A percentile compares a stretch with the other conserved stretches of the same genome.
Conservation (phyloP, 331 rosid genomes). For the Rosa hybrid region DNA sequence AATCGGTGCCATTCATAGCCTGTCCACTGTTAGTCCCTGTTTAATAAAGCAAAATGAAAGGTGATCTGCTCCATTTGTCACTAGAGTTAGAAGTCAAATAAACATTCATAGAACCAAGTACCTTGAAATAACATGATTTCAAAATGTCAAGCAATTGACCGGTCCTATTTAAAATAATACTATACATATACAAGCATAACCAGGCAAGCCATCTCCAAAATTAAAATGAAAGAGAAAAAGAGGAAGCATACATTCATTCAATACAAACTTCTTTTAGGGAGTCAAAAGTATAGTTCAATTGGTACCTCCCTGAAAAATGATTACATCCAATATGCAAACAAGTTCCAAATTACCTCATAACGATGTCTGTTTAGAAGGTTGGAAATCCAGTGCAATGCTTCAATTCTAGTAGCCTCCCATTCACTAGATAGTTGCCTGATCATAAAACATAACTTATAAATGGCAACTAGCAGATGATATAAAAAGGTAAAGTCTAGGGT, state of each 20-base stretch:
- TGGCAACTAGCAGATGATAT: slow-evolving; percentile 12
- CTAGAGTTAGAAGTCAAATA: not conserved
- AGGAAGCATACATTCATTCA: not conserved
- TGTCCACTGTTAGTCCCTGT: not conserved
- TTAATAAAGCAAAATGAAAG: not conserved
- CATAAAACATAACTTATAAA: slow-evolving; percentile 38
- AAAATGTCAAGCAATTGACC: not conserved
- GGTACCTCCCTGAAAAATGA: not conserved
- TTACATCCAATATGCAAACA: slow-evolving; percentile 1
- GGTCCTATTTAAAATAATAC: not conserved
- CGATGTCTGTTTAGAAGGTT: slow-evolving; percentile 83
- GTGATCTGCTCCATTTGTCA: not conserved
- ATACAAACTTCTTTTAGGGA: slow-evolving; percentile 7
- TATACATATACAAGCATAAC: not conserved
- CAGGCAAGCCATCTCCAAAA: not conserved
- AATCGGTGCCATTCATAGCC: not conserved
- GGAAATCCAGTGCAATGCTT: slow-evolving; percentile 94
- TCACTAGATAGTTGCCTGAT: slow-evolving; percentile 89
- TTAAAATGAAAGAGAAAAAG: not conserved
- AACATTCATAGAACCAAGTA: not conserved
- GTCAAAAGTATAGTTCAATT: not conserved
- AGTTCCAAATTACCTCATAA: slow-evolving; percentile 54
- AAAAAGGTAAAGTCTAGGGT: slow-evolving; percentile 22
- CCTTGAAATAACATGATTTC: not conserved
- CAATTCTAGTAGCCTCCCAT: slow-evolving; percentile 97